Base-by-base conservation (phyloP, 2,329 filamentous ascomycete genomes). In the Alternaria ventricosa region DNA sequence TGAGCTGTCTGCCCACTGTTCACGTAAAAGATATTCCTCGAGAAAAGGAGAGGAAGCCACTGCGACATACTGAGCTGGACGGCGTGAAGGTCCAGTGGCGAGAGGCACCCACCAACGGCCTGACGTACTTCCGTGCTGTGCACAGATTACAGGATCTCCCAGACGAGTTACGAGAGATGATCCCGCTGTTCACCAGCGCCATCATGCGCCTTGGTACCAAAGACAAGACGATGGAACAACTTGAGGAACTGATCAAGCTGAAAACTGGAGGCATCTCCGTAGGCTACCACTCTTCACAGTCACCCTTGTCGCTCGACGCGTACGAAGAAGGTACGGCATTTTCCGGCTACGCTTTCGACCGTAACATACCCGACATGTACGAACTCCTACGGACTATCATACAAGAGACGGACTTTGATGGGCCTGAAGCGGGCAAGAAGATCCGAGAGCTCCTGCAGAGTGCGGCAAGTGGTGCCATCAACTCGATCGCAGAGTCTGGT, bases 71-170 rank as follows among this genome's bases (percentile, higher is more conserved):
- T 43, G 82, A 84, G 11, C 78, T 91, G 10, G 86, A 88, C 45
- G 86, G 87, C 41, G 87, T 91, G 44, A 88, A 90, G 49, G 88
- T 96, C 5, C 92, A 97, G 73, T 97, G 94, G 94, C 90, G 91
- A 55, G 93, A 97, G 79, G 93, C 94, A 8, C 92, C 93, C 3
- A 99, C 96, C 0, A 99, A 99, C 73, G 96, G 96, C 0, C 83
- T 99, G 62, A 98, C 95, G 1, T 99, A 99, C 78, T 97, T 99
- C 84, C 90, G 94, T 63, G 94, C 93, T 4, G 88, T 98, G 78
- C 94, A 96, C 76, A 86, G 88, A 0, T 85, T 98, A 58, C 87
- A 92, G 47, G 88, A 91, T 64, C 83, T 99, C 13, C 93, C 95
- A 0, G 90, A 95, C 65, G 93, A 97, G 66, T 86, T 98, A 56